Conservation (phyloP, 305 asterid species). For the Fraxinus floribunda region DNA sequence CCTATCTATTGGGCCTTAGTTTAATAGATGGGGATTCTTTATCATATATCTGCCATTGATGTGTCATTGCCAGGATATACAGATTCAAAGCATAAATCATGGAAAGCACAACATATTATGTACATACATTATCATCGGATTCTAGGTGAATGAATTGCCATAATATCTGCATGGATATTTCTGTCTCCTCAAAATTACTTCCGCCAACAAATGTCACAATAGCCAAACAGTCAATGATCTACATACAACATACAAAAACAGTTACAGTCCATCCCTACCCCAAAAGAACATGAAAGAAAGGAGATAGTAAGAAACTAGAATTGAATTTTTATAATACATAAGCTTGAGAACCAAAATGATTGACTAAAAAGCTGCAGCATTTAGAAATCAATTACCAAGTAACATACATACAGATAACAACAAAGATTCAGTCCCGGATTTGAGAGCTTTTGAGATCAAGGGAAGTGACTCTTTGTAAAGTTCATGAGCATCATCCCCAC, state of each 20-base stretch:
- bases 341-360: not conserved
- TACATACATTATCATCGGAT: conserved; percentile 24
- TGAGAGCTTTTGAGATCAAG: conserved; percentile 29
- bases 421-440: conserved; percentile 20
- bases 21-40: not conserved
- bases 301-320: not conserved
- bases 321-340: not conserved
- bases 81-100: not conserved
- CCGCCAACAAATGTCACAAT: conserved; percentile 35
- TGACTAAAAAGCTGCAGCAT: not conserved
- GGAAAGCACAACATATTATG: not conserved
- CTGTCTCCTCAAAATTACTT: conserved; percentile 28
- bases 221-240: conserved; percentile 38
- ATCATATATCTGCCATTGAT: not conserved
- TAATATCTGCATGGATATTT: conserved; percentile 35
- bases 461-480: conserved; percentile 30
- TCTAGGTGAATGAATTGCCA: conserved; percentile 31
- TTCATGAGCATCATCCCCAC: conserved; percentile 37
- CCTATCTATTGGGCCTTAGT: not conserved
- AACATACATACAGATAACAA: conserved; percentile 32
- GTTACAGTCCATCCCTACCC: not conserved
- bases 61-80: not conserved
- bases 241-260: not conserved
- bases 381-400: not conserved
- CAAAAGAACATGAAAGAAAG: not conserved